A percentile compares a stretch with the other conserved stretches of the same genome.
Evolutionary conservation across 2,329 filamentous ascomycete species (phyloP).

Genomic region (Cercospora sesami): DNA sequence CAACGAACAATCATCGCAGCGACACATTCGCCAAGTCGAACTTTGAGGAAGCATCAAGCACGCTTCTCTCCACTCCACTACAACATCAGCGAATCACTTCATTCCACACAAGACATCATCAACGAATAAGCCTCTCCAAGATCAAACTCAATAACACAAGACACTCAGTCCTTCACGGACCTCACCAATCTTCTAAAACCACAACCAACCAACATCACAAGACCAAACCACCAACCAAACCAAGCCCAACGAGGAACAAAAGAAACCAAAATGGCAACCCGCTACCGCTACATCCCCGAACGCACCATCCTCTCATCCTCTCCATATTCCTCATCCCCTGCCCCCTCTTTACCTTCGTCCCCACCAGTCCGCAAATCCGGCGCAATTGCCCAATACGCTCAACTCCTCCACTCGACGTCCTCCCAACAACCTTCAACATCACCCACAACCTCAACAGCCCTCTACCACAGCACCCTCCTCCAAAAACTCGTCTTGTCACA

Average conservation of each 20-base stretch:
- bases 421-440: neutral
- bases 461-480: conserved; percentile 8
- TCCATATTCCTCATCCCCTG: neutral
- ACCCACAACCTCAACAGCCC: neutral
- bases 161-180: neutral
- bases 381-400: conserved; percentile 10
- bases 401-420: neutral
- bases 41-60: neutral
- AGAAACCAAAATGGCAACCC: conserved; percentile 13
- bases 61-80: neutral
- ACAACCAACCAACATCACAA: neutral
- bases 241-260: neutral
- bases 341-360: neutral
- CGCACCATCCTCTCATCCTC: conserved; percentile 1
- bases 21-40: neutral
- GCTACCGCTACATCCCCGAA: conserved; percentile 16
- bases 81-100: neutral
- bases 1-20: neutral
- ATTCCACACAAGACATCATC: neutral
- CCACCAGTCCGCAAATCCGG: neutral
- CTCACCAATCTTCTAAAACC: neutral
- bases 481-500: conserved; percentile 8
- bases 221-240: neutral
- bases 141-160: neutral
- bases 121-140: neutral